Percentiles rank a stretch among this genome's conserved stretches.
These are phyloP conservation scores for Trichoderma sp. DNA, from an alignment of 2,329 filamentous ascomycete species.

Conservation along the genomic window DNA sequence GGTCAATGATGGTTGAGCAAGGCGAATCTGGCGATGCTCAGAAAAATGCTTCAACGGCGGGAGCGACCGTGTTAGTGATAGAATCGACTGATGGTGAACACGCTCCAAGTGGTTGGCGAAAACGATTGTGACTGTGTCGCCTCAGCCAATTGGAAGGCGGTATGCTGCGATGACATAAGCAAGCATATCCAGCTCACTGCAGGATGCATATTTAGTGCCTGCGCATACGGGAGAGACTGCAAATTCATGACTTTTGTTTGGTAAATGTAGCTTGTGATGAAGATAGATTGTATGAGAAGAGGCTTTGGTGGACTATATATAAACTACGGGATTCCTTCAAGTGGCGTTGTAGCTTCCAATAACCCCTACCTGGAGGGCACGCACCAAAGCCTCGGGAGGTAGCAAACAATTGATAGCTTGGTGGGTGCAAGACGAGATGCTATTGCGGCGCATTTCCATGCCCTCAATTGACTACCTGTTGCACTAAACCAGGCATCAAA, in stretches of 20 bases:
- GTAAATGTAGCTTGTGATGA: not conserved
- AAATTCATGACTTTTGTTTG: not conserved
- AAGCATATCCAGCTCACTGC: not conserved
- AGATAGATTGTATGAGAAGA: not conserved
- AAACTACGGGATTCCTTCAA: not conserved
- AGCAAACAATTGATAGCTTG: not conserved
- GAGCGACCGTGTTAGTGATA: not conserved
- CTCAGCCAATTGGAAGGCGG: constrained; percentile 9
- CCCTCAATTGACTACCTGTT: not conserved
- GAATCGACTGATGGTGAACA: not conserved
- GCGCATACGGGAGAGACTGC: not conserved
- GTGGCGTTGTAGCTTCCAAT: not conserved
- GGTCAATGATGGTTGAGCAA: not conserved
- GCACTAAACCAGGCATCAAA: not conserved
- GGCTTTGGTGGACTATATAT: not conserved
- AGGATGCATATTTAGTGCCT: not conserved
- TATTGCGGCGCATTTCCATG: not conserved
- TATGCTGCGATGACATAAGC: constrained; percentile 16
- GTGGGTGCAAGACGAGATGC: not conserved
- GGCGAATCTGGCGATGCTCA: not conserved
- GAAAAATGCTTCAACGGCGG: not conserved
- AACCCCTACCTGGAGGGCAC: not conserved
- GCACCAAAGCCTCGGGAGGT: not conserved
- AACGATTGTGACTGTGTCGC: not conserved
- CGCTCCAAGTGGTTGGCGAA: not conserved